Base-by-base conservation (phyloP, 2,329 filamentous ascomycete genomes). In the Colletotrichum sp. region DNA sequence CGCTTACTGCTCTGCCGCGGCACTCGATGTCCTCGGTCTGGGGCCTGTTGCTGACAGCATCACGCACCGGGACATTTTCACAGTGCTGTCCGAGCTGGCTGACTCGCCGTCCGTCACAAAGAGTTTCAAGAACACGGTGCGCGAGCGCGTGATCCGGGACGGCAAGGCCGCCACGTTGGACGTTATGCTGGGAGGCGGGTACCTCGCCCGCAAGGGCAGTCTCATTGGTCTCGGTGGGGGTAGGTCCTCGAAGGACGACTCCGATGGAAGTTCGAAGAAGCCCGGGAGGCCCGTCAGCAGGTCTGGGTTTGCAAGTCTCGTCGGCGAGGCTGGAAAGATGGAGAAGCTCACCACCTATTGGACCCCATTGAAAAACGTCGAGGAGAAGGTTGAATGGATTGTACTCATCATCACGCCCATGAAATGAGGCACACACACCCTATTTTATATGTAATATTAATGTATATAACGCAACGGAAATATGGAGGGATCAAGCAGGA, bases 31-130 rank as follows among this genome's bases (percentile, higher is more conserved):
- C 13, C 84, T 92, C 2, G 86, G 84, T 14, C 83, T 86, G 1
- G 82, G 81, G 1, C 43, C 81, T 12, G 83, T 83, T 1, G 77
- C 82, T 18, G 81, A 80, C 7, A 79, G 80, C 13, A 82, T 85
- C 66, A 80, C 85, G 64, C 85, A 88, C 63, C 86, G 85, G 77
- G 90, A 92, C 75, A 84, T 92, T 14, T 92, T 92, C 79, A 85
- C 87, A 55, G 86, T 92, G n/a, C 85, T 92, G 6, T 82, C 84
- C 6, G 85, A 89, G n/a, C 85, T 88, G 60, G 84, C 86, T 2
- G 82, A 83, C n/a, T 85, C 87, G 10, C 84, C 85, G 1, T 85
- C 83, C 4, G 80, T 89, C 7, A 85, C 85, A 3, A 87, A 86
- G 66, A 82, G 85, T 0, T 89, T 90, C 82, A 87, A 86, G 77